A percentile compares a stretch with the other conserved stretches of the same genome.
Conservation (phyloP, 805 yeast genomes). For the Cyberlindnera nakhonratchasimensis region DNA sequence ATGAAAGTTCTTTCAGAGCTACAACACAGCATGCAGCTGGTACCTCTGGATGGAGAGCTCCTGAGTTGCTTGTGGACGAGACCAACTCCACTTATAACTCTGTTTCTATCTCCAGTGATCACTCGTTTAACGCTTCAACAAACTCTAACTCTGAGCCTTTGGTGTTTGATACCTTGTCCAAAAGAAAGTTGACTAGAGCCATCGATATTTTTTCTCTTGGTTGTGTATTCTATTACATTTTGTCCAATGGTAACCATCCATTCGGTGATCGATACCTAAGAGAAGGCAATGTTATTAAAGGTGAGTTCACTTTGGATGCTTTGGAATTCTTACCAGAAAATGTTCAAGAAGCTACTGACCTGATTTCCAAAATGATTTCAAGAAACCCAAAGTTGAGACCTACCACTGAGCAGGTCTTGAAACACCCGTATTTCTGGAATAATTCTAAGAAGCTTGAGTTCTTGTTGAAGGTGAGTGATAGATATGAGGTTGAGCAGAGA, state of each 20-base stretch:
- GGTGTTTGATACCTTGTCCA: constrained; percentile 39
- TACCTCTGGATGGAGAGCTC: constrained; percentile 98
- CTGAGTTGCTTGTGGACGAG: constrained; percentile 63
- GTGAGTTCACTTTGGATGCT: constrained; percentile 39
- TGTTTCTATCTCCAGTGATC: constrained; percentile 22
- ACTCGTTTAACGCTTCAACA: constrained; percentile 22
- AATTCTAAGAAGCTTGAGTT: constrained; percentile 73
- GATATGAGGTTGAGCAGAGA: constrained; percentile 80
- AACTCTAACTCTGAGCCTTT: constrained; percentile 31
- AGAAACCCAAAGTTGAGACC: constrained; percentile 70
- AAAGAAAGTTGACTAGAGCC: constrained; percentile 74
- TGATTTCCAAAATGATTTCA: constrained; percentile 69
- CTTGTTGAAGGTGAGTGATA: constrained; percentile 80
- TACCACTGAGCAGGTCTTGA: constrained; percentile 58
- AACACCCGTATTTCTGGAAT: constrained; percentile 90
- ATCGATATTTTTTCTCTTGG: constrained; percentile 94
- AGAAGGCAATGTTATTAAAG: constrained; percentile 82
- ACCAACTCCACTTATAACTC: constrained; percentile 14
- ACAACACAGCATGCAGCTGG: constrained; percentile 94
- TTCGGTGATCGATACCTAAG: constrained; percentile 89
- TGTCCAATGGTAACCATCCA: constrained; percentile 85
- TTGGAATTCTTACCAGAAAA: constrained; percentile 33
- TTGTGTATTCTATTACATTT: constrained; percentile 84
- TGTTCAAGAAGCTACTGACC: constrained; percentile 62
- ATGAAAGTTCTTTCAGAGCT: constrained; percentile 90